Percentiles rank a stretch among this genome's conserved stretches.
Evolutionary conservation across 202 grass and related monocot genomes (phyloP).

Genomic region (Carex sylvatica): DNA sequence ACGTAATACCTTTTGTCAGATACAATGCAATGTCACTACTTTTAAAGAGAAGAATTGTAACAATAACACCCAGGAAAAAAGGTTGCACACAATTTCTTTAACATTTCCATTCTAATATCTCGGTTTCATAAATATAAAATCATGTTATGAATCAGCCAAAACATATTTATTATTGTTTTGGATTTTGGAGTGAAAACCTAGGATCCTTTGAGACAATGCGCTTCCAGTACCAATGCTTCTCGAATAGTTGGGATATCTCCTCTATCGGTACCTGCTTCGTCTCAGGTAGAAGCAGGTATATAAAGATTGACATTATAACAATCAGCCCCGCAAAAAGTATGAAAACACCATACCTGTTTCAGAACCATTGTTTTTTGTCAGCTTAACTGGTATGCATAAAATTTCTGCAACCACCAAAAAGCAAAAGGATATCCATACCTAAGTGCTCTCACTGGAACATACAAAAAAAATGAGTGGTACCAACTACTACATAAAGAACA

Average conservation of each 20-base stretch:
- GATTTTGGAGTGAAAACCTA: conserved; percentile 19
- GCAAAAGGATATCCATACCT: neutral
- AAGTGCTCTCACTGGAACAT: neutral
- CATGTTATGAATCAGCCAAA: conserved; percentile 11
- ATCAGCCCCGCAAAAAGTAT: conserved; percentile 82
- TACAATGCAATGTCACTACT: neutral
- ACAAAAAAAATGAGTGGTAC: neutral
- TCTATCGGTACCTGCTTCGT: conserved; percentile 98
- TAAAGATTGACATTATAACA: conserved; percentile 80
- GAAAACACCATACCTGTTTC: conserved; percentile 65
- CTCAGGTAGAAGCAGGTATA: conserved; percentile 87
- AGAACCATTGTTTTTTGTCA: neutral
- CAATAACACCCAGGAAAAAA: neutral
- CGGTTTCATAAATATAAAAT: neutral
- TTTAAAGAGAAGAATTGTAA: conserved; percentile 9
- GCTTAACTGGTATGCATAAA: neutral
- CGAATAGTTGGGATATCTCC: conserved; percentile 84
- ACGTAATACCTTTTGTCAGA: neutral
- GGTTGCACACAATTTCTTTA: neutral
- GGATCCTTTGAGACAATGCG: conserved; percentile 53
- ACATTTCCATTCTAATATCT: neutral
- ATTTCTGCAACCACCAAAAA: neutral
- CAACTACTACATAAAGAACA: neutral
- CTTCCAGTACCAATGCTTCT: conserved; percentile 98
- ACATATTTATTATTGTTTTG: neutral